Conservation (phyloP, 192 early-diverging fungal genomes). For the Kickxella alabastrina region DNA sequence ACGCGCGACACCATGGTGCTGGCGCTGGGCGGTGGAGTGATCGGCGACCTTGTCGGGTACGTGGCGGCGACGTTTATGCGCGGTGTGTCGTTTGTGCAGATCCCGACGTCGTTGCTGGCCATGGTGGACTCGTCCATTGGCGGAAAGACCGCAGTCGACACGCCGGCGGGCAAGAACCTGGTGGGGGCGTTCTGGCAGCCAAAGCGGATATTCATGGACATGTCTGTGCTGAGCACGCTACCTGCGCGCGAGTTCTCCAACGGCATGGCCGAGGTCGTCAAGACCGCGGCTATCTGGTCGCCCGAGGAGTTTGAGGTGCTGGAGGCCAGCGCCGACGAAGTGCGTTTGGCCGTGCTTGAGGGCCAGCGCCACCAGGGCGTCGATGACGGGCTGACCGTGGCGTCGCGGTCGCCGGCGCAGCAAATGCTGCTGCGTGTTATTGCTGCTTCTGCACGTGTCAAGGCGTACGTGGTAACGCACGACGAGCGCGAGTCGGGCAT, state of each 20-base stretch:
- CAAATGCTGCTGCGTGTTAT: conserved; percentile 76
- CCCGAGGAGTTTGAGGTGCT: conserved; percentile 85
- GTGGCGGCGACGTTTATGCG: conserved; percentile 99
- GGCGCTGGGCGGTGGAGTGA: conserved; percentile 94
- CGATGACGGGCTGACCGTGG: conserved; percentile 28
- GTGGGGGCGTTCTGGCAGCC: conserved; percentile 98
- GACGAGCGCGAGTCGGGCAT: conserved; percentile 95
- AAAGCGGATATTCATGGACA: conserved; percentile 86
- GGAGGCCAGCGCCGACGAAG: conserved; percentile 78
- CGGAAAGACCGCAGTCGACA: conserved; percentile 97
- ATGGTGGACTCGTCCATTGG: conserved; percentile 99
- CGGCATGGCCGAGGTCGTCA: conserved; percentile 97
- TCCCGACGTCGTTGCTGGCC: conserved; percentile 91
- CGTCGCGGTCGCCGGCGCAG: conserved; percentile 61
- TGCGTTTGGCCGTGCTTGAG: conserved; percentile 69
- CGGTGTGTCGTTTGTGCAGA: conserved; percentile 88
- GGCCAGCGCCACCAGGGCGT: conserved; percentile 12
- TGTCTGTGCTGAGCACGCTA: conserved; percentile 75
- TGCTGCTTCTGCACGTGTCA: conserved; percentile 82
- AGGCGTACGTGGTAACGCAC: conserved; percentile 90
- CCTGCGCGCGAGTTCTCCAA: conserved; percentile 91
- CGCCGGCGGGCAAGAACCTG: conserved; percentile 91
- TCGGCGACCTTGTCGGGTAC: conserved; percentile 94
- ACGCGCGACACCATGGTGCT: conserved; percentile 91
- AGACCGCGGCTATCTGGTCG: conserved; percentile 92